A percentile compares a stretch with the other conserved stretches of the same genome.
Evolutionary conservation across 176 grass and related monocot genomes (phyloP).

Genomic region (Hyparrhenia diplandra): DNA sequence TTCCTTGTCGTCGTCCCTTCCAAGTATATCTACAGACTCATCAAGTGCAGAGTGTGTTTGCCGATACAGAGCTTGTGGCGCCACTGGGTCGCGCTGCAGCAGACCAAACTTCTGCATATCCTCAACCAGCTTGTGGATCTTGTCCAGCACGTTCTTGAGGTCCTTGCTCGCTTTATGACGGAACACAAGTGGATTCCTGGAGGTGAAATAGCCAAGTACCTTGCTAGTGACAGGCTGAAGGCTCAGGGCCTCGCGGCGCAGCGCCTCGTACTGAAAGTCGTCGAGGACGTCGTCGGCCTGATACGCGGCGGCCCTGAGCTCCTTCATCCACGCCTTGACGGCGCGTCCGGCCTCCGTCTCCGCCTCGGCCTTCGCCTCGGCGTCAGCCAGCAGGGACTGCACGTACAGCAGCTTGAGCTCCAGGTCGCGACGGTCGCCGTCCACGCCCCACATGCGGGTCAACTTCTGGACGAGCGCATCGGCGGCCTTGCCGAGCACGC

Average conservation of each 20-base stretch:
- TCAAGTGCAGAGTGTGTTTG: neutral
- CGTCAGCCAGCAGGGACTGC: neutral
- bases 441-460: neutral
- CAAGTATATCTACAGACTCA: neutral
- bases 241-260: neutral
- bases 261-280: conserved; percentile 26
- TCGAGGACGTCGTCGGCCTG: conserved; percentile 46
- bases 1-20: neutral
- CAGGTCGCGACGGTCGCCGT: neutral
- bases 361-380: neutral
- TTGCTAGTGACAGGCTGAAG: no score
- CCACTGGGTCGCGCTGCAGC: neutral
- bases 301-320: conserved; percentile 18
- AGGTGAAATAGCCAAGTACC: no score
- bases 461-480: neutral
- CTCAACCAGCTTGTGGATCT: no score
- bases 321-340: neutral
- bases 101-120: neutral
- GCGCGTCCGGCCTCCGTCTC: neutral
- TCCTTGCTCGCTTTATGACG: no score
- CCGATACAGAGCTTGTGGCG: neutral
- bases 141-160: no score
- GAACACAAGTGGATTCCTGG: no score
- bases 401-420: neutral
- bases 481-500: neutral